Percentiles rank a stretch among this genome's conserved stretches.
These are phyloP conservation scores for Dactylorhiza incarnata DNA, from an alignment of 106 monocot species.

Conservation along the genomic window DNA sequence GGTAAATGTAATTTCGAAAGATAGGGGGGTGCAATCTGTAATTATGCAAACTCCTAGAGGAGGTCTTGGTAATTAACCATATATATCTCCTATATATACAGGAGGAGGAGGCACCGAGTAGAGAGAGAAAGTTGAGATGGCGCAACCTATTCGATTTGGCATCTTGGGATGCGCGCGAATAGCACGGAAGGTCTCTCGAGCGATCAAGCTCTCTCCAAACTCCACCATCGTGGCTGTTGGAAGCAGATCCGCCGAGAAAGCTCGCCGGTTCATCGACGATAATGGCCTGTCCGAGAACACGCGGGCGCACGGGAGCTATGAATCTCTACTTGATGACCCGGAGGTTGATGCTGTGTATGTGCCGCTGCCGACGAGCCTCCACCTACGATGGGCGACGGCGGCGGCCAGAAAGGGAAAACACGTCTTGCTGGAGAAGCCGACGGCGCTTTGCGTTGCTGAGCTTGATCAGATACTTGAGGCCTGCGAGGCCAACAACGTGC, in stretches of 20 bases:
- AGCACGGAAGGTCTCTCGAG: conserved; percentile 1
- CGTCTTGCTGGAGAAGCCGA: conserved; percentile 67
- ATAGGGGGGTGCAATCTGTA: too few relatives aligned
- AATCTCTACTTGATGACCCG: conserved; percentile 54
- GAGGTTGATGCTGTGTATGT: conserved; percentile 54
- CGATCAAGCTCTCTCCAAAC: not conserved
- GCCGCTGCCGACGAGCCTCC: conserved; percentile 74
- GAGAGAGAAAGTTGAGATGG: not conserved
- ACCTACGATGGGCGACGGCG: conserved; percentile 47
- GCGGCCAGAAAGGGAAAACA: conserved; percentile 55
- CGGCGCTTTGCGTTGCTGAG: conserved; percentile 40
- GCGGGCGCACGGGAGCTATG: conserved; percentile 39
- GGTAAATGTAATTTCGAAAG: too few relatives aligned
- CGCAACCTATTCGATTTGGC: not conserved
- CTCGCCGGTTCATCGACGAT: not conserved
- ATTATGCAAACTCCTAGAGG: too few relatives aligned
- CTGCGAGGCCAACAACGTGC: conserved; percentile 36
- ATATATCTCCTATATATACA: too few relatives aligned
- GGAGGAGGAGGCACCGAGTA: too few relatives aligned
- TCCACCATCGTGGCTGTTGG: not conserved
- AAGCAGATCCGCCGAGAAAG: not conserved
- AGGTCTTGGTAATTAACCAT: too few relatives aligned
- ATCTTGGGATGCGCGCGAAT: conserved; percentile 4
- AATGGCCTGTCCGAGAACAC: conserved; percentile 15
- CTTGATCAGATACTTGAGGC: conserved; percentile 48